Percentiles rank a stretch among this genome's conserved stretches.
Conservation (phyloP, 148 eudicot genomes). For the Spergularia marina region DNA sequence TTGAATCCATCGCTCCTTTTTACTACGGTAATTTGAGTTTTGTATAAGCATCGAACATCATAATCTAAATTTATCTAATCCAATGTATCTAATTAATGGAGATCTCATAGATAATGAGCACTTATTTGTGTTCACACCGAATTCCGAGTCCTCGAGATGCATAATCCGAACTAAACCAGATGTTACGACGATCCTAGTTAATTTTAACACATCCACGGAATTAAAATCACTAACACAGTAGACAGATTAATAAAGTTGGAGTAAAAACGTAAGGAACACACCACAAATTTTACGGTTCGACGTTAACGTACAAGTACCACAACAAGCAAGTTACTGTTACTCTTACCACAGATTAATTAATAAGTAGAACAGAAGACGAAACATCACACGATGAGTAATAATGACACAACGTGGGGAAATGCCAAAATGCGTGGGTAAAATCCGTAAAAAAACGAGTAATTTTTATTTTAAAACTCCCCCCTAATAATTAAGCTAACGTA, state of each 20-base stretch:
- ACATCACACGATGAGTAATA: constrained; percentile 31
- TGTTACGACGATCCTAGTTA: too few species aligned
- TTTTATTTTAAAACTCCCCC: neutral
- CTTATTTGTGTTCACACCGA: too few species aligned
- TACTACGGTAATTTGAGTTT: too few species aligned
- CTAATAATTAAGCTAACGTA: constrained; percentile 6
- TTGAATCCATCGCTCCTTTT: too few species aligned
- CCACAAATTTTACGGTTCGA: neutral
- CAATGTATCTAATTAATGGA: too few species aligned
- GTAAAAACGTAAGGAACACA: neutral
- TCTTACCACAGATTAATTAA: neutral
- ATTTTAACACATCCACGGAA: neutral
- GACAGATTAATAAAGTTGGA: neutral
- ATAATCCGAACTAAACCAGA: too few species aligned
- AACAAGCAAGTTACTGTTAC: neutral
- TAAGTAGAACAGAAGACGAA: neutral
- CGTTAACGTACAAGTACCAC: neutral
- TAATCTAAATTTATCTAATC: too few species aligned
- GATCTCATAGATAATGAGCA: too few species aligned
- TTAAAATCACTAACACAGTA: neutral
- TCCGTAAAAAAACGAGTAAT: neutral
- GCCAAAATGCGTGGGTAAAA: neutral
- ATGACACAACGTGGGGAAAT: constrained; percentile 24
- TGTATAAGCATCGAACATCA: too few species aligned
- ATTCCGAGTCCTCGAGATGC: too few species aligned